These are phyloP conservation scores for Clarireedia hainanense DNA, from an alignment of 2,329 filamentous ascomycete species.

Conservation along the genomic window DNA sequence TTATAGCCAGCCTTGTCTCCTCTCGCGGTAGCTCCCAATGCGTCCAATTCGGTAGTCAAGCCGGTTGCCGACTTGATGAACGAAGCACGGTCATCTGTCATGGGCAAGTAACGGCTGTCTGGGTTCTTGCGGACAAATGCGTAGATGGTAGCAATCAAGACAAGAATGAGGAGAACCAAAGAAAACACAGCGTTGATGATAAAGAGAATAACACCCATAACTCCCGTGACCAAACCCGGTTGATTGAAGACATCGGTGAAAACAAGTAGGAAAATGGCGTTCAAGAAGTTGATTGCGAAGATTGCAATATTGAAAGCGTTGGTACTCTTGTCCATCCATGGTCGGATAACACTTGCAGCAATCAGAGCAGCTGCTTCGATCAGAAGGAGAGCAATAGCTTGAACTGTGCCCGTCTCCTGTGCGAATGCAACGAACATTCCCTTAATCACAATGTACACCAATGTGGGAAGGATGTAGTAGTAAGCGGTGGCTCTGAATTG, in stretches of 20 bases:
- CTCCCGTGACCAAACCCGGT: constrained; percentile 74
- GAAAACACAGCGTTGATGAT: constrained; percentile 79
- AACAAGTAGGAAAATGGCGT: constrained; percentile 79
- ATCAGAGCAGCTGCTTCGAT: constrained; percentile 76
- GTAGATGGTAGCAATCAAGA: constrained; percentile 69
- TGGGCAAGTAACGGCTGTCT: constrained; percentile 89
- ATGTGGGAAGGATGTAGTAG: constrained; percentile 80
- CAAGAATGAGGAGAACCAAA: constrained; percentile 72
- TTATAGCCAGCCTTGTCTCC: constrained; percentile 64
- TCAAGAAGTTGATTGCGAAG: constrained; percentile 81
- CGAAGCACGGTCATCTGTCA: constrained; percentile 91
- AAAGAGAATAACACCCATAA: constrained; percentile 86
- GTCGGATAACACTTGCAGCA: constrained; percentile 69
- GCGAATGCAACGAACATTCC: constrained; percentile 79
- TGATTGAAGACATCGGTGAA: constrained; percentile 83
- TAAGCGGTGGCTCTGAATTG: constrained; percentile 94
- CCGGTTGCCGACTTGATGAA: constrained; percentile 96
- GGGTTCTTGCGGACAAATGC: constrained; percentile 89
- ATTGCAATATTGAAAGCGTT: constrained; percentile 96
- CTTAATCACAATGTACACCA: constrained; percentile 78
- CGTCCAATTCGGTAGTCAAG: constrained; percentile 82
- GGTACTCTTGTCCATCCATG: constrained; percentile 99
- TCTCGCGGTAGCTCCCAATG: constrained; percentile 78
- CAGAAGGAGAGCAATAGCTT: constrained; percentile 75
- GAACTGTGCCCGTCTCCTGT: constrained; percentile 62